phyloP scores from a whole-genome alignment of 768 basidiomycete species.

The Mycena galericulata region DNA sequence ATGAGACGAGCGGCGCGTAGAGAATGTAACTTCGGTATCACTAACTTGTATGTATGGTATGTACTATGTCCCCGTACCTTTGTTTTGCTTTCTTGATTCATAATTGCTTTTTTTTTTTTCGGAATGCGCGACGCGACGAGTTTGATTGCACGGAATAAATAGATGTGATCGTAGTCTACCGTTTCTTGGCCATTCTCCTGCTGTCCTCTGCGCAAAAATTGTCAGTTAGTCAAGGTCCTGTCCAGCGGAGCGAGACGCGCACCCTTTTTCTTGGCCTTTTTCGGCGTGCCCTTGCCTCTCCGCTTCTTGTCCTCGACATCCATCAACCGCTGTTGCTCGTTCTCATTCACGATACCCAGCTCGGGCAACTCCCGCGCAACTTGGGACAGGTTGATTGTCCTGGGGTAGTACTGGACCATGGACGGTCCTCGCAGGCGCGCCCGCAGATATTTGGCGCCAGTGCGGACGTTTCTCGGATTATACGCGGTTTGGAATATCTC shows the following conservation, averaged over 20 bases:
- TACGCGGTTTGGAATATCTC: conserved; percentile 88
- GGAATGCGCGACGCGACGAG: neutral
- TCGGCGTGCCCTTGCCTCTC: conserved; percentile 87
- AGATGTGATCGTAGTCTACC: conserved; percentile 35
- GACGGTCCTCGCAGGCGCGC: conserved; percentile 85
- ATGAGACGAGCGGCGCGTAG: neutral
- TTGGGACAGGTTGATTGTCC: conserved; percentile 64
- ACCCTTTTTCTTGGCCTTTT: conserved; percentile 82
- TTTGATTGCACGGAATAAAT: neutral
- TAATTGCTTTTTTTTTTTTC: conserved; percentile 18
- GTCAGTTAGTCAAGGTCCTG: neutral
- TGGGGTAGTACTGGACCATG: conserved; percentile 88
- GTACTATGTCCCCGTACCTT: conserved; percentile 29
- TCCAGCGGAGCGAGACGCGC: conserved; percentile 36
- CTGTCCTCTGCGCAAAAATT: conserved; percentile 57
- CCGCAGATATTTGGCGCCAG: conserved; percentile 93
- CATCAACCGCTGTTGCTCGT: conserved; percentile 74
- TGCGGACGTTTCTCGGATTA: conserved; percentile 85
- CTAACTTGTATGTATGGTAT: conserved; percentile 33
- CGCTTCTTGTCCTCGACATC: conserved; percentile 77
- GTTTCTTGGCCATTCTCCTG: conserved; percentile 61
- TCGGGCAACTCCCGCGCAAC: conserved; percentile 66
- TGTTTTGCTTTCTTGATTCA: conserved; percentile 23
- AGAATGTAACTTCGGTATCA: conserved; percentile 26
- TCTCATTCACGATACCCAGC: conserved; percentile 70